Conservation (phyloP, 2,329 filamentous ascomycete species). For the Penicillium sp. region DNA sequence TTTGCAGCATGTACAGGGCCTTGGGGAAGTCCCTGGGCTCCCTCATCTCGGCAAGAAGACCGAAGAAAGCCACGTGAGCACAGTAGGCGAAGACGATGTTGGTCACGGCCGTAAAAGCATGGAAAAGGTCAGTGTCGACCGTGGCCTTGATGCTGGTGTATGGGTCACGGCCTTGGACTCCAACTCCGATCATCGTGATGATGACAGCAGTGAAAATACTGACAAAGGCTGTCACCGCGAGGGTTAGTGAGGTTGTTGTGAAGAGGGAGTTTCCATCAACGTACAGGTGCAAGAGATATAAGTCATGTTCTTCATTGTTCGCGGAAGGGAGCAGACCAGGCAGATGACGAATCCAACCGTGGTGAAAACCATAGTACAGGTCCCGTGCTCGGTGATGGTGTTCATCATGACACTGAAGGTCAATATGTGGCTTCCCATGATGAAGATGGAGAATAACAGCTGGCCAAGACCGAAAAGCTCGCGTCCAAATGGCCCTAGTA, state of each 20-base stretch:
- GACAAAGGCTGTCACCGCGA: slow-evolving; percentile 48
- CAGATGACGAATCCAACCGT: slow-evolving; percentile 46
- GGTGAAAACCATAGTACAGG: slow-evolving; percentile 65
- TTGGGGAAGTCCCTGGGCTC: slow-evolving; percentile 62
- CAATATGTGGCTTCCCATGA: slow-evolving; percentile 69
- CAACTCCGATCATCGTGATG: slow-evolving; percentile 68
- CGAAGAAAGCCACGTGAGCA: slow-evolving; percentile 47
- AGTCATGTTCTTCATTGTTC: slow-evolving; percentile 32
- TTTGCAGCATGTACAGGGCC: slow-evolving; percentile 63
- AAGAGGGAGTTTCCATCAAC: neutral
- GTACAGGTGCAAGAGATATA: slow-evolving; percentile 13
- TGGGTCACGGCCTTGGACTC: slow-evolving; percentile 26
- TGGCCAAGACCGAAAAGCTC: slow-evolving; percentile 67
- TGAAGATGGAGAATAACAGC: slow-evolving; percentile 66
- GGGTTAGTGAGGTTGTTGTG: too few relatives aligned
- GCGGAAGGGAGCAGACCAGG: slow-evolving; percentile 57
- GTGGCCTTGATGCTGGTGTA: neutral
- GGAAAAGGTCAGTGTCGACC: neutral
- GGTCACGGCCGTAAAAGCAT: slow-evolving; percentile 10
- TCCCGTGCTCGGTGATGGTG: slow-evolving; percentile 61
- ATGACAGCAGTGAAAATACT: slow-evolving; percentile 66
- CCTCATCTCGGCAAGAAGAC: slow-evolving; percentile 66
- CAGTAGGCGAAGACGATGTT: slow-evolving; percentile 22
- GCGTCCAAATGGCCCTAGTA: slow-evolving; percentile 64
- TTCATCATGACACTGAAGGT: slow-evolving; percentile 70